These are phyloP conservation scores for Eragrostis nindensis DNA, from an alignment of 176 grass and related monocot genomes.

Conservation along the genomic window DNA sequence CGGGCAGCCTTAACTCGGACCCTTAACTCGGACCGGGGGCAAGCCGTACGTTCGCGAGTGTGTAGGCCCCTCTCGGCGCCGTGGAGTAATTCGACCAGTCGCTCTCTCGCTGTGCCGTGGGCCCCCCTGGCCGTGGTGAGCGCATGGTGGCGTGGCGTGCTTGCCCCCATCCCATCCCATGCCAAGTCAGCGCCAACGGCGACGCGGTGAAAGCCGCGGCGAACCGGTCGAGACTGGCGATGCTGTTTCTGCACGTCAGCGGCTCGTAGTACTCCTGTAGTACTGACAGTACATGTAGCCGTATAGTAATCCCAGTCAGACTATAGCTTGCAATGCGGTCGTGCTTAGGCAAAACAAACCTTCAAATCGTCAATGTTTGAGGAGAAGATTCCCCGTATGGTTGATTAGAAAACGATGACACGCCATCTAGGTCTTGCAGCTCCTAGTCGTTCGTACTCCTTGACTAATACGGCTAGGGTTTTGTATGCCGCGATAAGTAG, in stretches of 20 bases:
- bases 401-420: conserved; percentile 5
- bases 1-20: too few relatives aligned
- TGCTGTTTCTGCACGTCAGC: too few relatives aligned
- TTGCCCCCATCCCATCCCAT: neutral
- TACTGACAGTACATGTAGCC: neutral
- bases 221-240: neutral
- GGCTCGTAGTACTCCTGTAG: neutral
- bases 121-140: neutral
- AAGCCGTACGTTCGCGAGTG: neutral
- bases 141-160: neutral
- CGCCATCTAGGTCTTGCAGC: neutral
- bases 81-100: neutral
- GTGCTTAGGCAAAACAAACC: neutral
- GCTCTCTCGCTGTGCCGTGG: conserved; percentile 14
- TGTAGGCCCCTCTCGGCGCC: neutral
- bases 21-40: neutral
- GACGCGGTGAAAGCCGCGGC: neutral
- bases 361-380: neutral
- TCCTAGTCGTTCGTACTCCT: neutral
- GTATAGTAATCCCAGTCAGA: too few relatives aligned
- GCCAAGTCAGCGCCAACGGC: conserved; percentile 20
- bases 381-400: neutral
- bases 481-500: neutral
- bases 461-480: too few relatives aligned
- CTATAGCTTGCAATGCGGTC: neutral